A percentile compares a stretch with the other conserved stretches of the same genome.
phyloP scores from a whole-genome alignment of 2,329 filamentous ascomycete species.

The Tolypocladium nubicola region DNA sequence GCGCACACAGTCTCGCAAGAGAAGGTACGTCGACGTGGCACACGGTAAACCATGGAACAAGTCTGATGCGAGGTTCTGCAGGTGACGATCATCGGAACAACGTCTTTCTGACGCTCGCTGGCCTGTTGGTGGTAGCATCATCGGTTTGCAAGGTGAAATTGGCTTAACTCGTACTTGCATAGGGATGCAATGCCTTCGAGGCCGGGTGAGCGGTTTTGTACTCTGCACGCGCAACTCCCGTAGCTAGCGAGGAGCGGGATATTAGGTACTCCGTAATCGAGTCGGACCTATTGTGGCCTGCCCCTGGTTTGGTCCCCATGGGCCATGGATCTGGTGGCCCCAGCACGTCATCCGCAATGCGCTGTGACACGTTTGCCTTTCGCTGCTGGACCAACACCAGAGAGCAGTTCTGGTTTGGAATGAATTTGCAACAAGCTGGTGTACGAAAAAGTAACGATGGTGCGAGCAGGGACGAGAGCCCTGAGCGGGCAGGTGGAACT shows the following conservation, averaged over 20 bases:
- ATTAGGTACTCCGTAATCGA: neutral
- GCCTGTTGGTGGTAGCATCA: neutral
- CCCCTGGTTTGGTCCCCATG: neutral
- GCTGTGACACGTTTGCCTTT: neutral
- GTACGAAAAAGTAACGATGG: neutral
- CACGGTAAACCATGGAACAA: neutral
- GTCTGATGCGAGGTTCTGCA: slow-evolving; percentile 5
- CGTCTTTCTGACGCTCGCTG: slow-evolving; percentile 13
- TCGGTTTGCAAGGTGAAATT: neutral
- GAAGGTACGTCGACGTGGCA: slow-evolving; percentile 22
- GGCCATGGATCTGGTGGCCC: neutral
- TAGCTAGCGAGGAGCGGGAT: neutral
- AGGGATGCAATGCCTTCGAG: neutral
- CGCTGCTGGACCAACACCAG: neutral
- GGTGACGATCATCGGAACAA: slow-evolving; percentile 17
- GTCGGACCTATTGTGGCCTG: neutral
- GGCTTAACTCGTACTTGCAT: neutral
- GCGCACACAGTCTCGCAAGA: slow-evolving; percentile 31
- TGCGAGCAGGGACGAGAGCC: neutral
- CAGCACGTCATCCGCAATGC: neutral
- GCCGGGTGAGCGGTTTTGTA: neutral
- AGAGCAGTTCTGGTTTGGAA: neutral
- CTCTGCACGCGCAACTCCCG: neutral
- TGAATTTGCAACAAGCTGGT: neutral
- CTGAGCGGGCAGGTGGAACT: neutral